Conservation (phyloP, 768 basidiomycete species). For the Clathrus columnatus region DNA sequence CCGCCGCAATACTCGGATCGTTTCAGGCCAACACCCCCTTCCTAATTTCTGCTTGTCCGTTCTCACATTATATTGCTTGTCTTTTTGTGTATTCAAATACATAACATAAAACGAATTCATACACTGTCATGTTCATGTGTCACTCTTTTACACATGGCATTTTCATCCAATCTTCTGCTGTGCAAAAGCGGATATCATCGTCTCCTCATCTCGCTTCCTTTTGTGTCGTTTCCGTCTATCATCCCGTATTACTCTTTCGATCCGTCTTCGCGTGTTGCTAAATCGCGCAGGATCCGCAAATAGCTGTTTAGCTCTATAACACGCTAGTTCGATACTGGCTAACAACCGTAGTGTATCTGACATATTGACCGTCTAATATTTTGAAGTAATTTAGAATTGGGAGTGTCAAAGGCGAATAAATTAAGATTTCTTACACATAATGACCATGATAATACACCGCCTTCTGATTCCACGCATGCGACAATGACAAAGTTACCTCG, state of each 20-base stretch:
- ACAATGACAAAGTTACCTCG: constrained; percentile 83
- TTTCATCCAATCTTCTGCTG: constrained; percentile 33
- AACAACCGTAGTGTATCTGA: constrained; percentile 75
- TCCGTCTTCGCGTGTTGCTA: constrained; percentile 54
- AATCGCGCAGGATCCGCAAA: constrained; percentile 60
- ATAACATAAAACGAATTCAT: constrained; percentile 5
- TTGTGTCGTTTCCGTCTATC: constrained; percentile 74
- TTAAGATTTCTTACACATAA: constrained; percentile 46
- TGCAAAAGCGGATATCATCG: constrained; percentile 73
- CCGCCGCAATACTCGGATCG: constrained; percentile 64
- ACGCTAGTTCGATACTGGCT: constrained; percentile 78
- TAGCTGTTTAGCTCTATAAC: constrained; percentile 65
- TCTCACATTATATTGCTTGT: background rate
- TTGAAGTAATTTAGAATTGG: constrained; percentile 12
- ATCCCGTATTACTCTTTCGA: constrained; percentile 78
- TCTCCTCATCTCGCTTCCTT: constrained; percentile 75
- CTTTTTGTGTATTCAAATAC: background rate
- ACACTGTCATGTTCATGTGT: background rate
- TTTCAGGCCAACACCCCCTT: constrained; percentile 21
- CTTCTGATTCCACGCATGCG: constrained; percentile 60
- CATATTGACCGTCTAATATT: constrained; percentile 62
- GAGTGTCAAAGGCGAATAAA: constrained; percentile 1
- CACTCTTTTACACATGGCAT: background rate
- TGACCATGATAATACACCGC: constrained; percentile 75
- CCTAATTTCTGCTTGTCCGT: constrained; percentile 2